phyloP scores from a whole-genome alignment of 108 stramenopile genomes.

The Nitzschia putrida region DNA sequence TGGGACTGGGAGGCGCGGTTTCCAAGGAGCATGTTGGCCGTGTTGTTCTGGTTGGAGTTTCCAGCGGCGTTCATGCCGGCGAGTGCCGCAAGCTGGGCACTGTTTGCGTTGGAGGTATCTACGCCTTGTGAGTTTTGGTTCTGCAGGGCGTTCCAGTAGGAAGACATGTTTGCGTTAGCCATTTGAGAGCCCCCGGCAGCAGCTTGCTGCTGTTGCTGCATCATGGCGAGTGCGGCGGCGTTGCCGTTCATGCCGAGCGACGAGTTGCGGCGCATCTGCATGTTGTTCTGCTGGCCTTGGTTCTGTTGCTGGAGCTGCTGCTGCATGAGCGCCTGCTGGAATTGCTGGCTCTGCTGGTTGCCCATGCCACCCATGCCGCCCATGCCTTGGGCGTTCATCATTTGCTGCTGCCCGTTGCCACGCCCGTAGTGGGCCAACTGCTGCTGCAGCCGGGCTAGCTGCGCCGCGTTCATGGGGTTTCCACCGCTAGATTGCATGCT shows the following conservation, averaged over 20 bases:
- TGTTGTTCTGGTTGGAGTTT: constrained; percentile 4
- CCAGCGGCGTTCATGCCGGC: constrained; percentile 29
- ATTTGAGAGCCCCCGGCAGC: constrained; percentile 26
- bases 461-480: constrained; percentile 35
- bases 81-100: constrained; percentile 29
- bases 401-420: constrained; percentile 25
- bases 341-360: constrained; percentile 31
- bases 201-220: constrained; percentile 38
- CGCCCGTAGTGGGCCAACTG: constrained; percentile 40
- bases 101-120: constrained; percentile 23
- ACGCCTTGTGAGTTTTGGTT: constrained; percentile 19
- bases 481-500: constrained; percentile 22
- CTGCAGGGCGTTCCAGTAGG: constrained; percentile 32
- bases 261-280: constrained; percentile 30
- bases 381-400: constrained; percentile 33
- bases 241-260: constrained; percentile 20
- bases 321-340: constrained; percentile 31
- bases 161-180: constrained; percentile 30
- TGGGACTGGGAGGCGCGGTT: constrained; percentile 13
- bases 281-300: constrained; percentile 23
- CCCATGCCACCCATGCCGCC: constrained; percentile 40
- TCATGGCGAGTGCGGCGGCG: constrained; percentile 33
- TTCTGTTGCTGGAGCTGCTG: constrained; percentile 38
- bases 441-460: constrained; percentile 37
- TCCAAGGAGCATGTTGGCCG: constrained; percentile 21